Base-by-base conservation (phyloP, 2,329 filamentous ascomycete species). In the Nannizziopsis barbatae region DNA sequence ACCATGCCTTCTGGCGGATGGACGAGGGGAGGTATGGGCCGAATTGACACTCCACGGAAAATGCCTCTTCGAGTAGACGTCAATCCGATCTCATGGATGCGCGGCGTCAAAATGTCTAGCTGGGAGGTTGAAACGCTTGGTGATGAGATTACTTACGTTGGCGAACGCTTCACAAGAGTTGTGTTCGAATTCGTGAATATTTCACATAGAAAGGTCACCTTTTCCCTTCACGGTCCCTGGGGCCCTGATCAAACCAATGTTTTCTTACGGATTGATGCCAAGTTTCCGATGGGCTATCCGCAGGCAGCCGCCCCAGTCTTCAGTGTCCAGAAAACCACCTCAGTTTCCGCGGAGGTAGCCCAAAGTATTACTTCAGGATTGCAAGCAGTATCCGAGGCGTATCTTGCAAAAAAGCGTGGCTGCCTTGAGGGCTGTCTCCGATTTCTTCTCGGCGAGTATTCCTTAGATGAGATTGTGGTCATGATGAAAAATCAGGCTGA, bases 31-130 rank as follows among this genome's bases (percentile, higher is more conserved):
- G 67, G 68, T 32, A 70, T 73, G 59, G 73, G 71, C 38, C 68
- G 71, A 17, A 60, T 67, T 36, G 71, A 69, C 15, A 72, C 72
- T 58, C 71, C 74, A 52, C 70, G 71, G 18, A 69, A 69, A 36
- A 69, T 68, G 15, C 65, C 64, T 35, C 56, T 69, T 47, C 68
- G 69, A 43, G 71, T 70, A 36, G 72, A 75, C 47, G 72, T 73
- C 17, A 77, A 78, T 49, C 75, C 76, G 12, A 80, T 82, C 48
- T 70, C 73, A 1, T 82, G 78, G 78, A 80, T 81, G 75, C 75
- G 75, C 50, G 79, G 78, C 44, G 76, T 82, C 36, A 80, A 79
- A 53, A 78, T 81, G 47, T 70, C 69, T 2, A 68, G 67, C 22
- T 70, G 70, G 74, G 72, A 68, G 52, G 71, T 71, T 44, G 74